Conservation (phyloP, 352 stramenopile genomes). For the Phytophthora quininea region DNA sequence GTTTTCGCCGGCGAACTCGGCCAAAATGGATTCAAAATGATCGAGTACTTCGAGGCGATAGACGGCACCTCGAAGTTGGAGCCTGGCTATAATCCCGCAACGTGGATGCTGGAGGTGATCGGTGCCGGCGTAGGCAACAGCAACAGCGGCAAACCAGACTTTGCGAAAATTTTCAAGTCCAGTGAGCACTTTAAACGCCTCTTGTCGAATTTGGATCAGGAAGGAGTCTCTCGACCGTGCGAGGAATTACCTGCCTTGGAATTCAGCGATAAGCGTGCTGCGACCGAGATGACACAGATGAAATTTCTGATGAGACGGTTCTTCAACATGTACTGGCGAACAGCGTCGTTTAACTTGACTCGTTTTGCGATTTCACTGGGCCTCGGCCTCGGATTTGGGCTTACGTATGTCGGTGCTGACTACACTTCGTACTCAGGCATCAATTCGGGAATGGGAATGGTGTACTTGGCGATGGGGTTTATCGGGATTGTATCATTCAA, state of each 20-base stretch:
- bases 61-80: not conserved
- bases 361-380: slow-evolving; percentile 46
- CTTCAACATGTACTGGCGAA: slow-evolving; percentile 1
- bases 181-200: not conserved
- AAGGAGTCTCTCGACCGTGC: not conserved
- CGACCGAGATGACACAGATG: slow-evolving; percentile 4
- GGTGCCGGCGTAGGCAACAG: not conserved
- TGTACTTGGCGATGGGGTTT: not conserved
- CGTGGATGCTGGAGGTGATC: slow-evolving; percentile 3
- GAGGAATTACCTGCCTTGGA: not conserved
- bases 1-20: not conserved
- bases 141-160: not conserved
- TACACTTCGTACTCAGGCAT: slow-evolving; percentile 25
- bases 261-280: not conserved
- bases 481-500: slow-evolving; percentile 1
- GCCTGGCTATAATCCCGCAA: not conserved
- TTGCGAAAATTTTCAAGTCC: slow-evolving; percentile 1
- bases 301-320: slow-evolving; percentile 15
- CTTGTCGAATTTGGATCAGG: not conserved
- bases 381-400: slow-evolving; percentile 64
- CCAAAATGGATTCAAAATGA: slow-evolving; percentile 3
- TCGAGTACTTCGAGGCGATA: not conserved
- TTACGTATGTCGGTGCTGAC: slow-evolving; percentile 48
- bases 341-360: slow-evolving; percentile 5
- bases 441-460: slow-evolving; percentile 39